Evolutionary conservation across 2,329 filamentous ascomycete species (phyloP), one percentile per base, ranked within the genome.

Genomic region (Neofusicoccum parvum): DNA sequence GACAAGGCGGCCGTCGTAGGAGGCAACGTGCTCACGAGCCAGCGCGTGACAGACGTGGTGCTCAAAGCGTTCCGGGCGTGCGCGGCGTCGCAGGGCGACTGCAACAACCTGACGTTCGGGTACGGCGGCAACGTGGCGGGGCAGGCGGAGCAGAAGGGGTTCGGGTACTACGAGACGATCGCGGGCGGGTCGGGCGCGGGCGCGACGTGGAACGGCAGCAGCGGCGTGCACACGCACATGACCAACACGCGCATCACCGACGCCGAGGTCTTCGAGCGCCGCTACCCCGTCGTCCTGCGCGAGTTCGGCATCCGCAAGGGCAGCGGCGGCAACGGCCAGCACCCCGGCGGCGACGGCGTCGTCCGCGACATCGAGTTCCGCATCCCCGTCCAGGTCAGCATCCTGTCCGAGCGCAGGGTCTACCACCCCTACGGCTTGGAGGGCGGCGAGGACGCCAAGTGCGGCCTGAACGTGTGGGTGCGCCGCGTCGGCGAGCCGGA

Each of bases 141-240:
- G 3, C 80, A 85, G 56, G 83, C 86, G 64, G 83, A 84, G n/a
- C 82, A 87, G n/a, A 87, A 87, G 41, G 92, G 92, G 0, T 95
- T 95, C 73, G 92, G 92, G 10, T 95, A 94, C 81, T 94, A 94
- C 75, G 92, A 95, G 77, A 94, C 91, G 5, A 93, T 95, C 68
- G 89, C 90, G 0, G 91, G 92, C 45, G 92, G 92, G 0, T 87
- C 85, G 45, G 91, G 91, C 34, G 92, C 91, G 0, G 91, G 91
- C 0, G 85, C 88, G 0, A 82, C 83, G 14, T 94, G 91, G 91
- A 82, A 90, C 67, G 91, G 91, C 43, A 89, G 90, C 11, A 87
- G 82, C 62, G 91, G 90, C 15, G 90, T 94, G n/a, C 90, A 94
- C 74, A 90, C 87, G 1, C 90, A 94, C 78, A 93, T 94, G 90